Evolutionary conservation across 331 rosid genomes (phyloP).

Genomic region (Spiraea crenata): DNA sequence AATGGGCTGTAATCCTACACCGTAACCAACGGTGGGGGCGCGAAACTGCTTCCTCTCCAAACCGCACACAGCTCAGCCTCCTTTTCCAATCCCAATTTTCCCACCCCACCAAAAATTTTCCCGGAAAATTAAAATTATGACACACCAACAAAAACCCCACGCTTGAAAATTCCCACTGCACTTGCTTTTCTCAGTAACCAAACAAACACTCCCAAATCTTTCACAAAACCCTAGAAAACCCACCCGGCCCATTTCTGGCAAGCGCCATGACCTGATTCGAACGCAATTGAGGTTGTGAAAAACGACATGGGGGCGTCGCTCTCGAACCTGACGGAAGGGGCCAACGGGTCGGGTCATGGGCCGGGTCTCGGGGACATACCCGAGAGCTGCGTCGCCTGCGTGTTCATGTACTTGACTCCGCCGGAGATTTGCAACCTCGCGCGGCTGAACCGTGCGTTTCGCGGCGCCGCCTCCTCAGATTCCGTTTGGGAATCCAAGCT

Average conservation of each 20-base stretch:
- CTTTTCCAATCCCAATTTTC: not conserved
- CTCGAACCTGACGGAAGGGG: conserved; percentile 54
- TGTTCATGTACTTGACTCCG: conserved; percentile 70
- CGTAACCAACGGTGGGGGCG: conserved; percentile 16
- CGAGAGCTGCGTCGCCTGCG: conserved; percentile 87
- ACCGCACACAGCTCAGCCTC: not conserved
- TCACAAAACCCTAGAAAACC: not conserved
- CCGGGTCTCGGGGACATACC: conserved; percentile 94
- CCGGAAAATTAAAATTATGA: conserved; percentile 3
- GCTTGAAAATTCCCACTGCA: not conserved
- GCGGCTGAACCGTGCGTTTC: conserved; percentile 72
- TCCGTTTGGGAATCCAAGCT: conserved; percentile 77
- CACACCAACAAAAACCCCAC: not conserved
- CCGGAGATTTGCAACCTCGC: conserved; percentile 92
- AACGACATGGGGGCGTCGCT: conserved; percentile 71
- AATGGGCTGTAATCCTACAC: not conserved
- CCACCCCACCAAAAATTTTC: conserved; percentile 8
- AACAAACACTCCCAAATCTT: not conserved
- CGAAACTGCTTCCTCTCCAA: conserved; percentile 5
- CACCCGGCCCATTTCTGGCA: not conserved
- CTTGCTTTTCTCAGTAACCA: conserved; percentile 5
- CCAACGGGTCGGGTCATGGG: conserved; percentile 51
- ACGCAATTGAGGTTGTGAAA: not conserved
- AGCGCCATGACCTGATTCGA: conserved; percentile 35
- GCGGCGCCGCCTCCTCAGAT: conserved; percentile 92